Evolutionary conservation across 78 protist genomes (phyloP).

Genomic region (Speleostelium caveatum): DNA sequence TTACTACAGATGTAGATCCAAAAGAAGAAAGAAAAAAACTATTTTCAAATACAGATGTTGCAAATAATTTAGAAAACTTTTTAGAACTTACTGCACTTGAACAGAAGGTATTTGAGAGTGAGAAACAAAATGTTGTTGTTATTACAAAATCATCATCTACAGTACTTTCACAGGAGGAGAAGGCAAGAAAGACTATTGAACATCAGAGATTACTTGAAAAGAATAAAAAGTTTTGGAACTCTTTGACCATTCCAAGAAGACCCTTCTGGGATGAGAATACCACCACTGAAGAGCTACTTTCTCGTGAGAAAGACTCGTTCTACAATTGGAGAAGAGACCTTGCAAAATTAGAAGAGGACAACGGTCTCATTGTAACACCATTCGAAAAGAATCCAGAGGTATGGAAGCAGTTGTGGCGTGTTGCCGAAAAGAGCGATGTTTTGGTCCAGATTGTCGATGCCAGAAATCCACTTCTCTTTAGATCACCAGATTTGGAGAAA

Average conservation of each 20-base stretch:
- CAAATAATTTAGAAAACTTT: conserved; percentile 53
- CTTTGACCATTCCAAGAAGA: conserved; percentile 87
- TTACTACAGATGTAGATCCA: conserved; percentile 79
- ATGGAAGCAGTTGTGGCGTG: conserved; percentile 99
- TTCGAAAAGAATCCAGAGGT: conserved; percentile 97
- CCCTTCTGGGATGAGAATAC: conserved; percentile 89
- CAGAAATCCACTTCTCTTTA: conserved; percentile 96
- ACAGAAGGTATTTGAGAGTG: conserved; percentile 77
- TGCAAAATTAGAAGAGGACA: conserved; percentile 90
- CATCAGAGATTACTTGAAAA: conserved; percentile 24
- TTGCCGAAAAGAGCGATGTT: conserved; percentile 94
- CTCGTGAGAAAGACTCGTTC: conserved; percentile 85
- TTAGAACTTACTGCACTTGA: conserved; percentile 56
- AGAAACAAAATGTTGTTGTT: conserved; percentile 81
- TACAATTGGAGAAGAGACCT: conserved; percentile 95
- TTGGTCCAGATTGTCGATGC: conserved; percentile 98
- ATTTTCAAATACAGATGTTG: conserved; percentile 57
- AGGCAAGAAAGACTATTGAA: conserved; percentile 26
- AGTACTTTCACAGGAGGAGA: conserved; percentile 61
- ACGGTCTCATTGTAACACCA: conserved; percentile 92
- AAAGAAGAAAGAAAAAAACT: conserved; percentile 72
- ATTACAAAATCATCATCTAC: conserved; percentile 42
- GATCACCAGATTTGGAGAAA: conserved; percentile 71
- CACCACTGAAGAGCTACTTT: conserved; percentile 82
- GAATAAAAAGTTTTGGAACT: conserved; percentile 34